Evolutionary conservation across 345 rosid genomes (phyloP).

Genomic region (Draba incana): DNA sequence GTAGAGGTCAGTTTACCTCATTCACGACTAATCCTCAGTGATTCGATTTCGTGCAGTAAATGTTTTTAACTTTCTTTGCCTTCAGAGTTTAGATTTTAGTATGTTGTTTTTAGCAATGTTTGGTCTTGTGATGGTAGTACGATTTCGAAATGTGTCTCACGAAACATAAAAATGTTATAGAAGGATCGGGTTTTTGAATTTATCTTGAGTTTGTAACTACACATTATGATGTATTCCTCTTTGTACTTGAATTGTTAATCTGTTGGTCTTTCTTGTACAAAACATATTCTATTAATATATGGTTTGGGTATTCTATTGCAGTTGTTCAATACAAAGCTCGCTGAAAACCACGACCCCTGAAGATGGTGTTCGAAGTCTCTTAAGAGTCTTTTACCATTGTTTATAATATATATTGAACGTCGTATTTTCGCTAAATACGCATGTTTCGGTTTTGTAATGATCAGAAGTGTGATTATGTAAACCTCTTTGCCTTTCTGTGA

Average conservation of each 20-base stretch:
- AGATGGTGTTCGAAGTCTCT: not conserved
- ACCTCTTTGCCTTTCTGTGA: slow-evolving; percentile 1
- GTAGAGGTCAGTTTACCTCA: slow-evolving; percentile 54
- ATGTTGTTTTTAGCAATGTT: too few species aligned
- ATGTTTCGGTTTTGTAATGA: not conserved
- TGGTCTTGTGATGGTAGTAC: too few species aligned
- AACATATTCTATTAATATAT: too few species aligned
- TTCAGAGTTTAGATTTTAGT: too few species aligned
- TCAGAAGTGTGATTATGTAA: slow-evolving; percentile 5
- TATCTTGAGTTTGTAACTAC: not conserved
- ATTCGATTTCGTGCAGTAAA: not conserved
- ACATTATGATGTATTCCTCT: not conserved
- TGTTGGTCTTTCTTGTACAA: not conserved
- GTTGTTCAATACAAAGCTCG: slow-evolving; percentile 70
- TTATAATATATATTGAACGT: not conserved
- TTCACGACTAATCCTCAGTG: not conserved
- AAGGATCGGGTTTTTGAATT: not conserved
- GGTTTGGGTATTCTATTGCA: slow-evolving; percentile 38
- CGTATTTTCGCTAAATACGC: not conserved
- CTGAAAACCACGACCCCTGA: too few species aligned
- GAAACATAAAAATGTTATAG: not conserved
- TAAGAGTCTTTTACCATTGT: not conserved
- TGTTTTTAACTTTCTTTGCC: not conserved
- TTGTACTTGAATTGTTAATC: not conserved
- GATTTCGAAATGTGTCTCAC: too few species aligned